Evolutionary conservation across 148 eudicot genomes (phyloP), one percentile per base, ranked within the genome.

Genomic region (Camellia granthamiana): DNA sequence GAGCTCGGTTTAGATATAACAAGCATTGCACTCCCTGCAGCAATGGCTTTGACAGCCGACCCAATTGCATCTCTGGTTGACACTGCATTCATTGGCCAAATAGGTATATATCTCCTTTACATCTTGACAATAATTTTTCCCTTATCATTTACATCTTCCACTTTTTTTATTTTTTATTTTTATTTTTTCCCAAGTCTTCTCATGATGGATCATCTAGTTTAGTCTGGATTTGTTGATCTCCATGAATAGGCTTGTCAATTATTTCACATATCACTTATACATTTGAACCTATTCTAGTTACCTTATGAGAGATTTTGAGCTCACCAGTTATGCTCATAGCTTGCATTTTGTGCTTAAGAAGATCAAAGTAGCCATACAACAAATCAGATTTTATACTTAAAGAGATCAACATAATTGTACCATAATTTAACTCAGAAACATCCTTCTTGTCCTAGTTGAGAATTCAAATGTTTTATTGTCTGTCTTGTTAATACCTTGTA

Each of bases 51-150:
- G 78, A 81, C 97, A 44, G 97, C 97, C 62, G 97, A 93, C 67
- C 98, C 98, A 18, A 88, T 94, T 84, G 94, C 98, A 52, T 94
- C 98, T 78, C 86, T 94, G 51, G 84, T 94, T 56, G 98, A 94
- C 81, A 94, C 98, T 7, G 98, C 98, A 70, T 94, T 94, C 86
- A 90, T 94, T 61, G 98, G 98, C 74, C 98, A 92, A 79, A 90
- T 94, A 56, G 96, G 98, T 93, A 85, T 44, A 96, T 92, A 85
- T 44, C 16, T 41, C 42, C 77, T 79, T 15, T 15, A 12, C 46
- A 60, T 41, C 21, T 19, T 30, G 0, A 58, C 42, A 6, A 19
- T 19, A 64, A 8, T 64, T 64, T 19, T 64, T 21, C 38, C 12
- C 18, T 16, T 59, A 52, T 44, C 66, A 13, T 15, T 74, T 69